Percentiles rank a stretch among this genome's conserved stretches.
phyloP scores from a whole-genome alignment of 2,329 filamentous ascomycete species.

The Remersonia thermophila region DNA sequence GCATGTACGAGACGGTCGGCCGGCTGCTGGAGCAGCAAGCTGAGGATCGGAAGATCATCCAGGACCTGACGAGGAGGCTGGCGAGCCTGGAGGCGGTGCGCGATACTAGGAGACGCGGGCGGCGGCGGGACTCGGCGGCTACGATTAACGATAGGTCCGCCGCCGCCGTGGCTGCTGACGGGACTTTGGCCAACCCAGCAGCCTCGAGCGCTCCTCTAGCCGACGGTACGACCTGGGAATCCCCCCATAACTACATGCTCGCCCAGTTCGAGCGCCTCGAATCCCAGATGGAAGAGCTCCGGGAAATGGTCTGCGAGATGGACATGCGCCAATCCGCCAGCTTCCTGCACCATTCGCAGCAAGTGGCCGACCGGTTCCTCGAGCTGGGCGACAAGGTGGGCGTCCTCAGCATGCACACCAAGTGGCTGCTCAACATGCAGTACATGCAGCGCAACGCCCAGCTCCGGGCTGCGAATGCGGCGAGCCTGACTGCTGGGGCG shows the following conservation, averaged over 20 bases:
- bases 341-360: slow-evolving; percentile 49
- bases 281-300: slow-evolving; percentile 43
- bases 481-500: not conserved
- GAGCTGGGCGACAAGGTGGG: slow-evolving; percentile 46
- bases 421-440: slow-evolving; percentile 41
- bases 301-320: slow-evolving; percentile 43
- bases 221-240: slow-evolving; percentile 24
- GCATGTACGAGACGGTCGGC: slow-evolving; percentile 40
- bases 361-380: slow-evolving; percentile 49
- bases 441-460: slow-evolving; percentile 13
- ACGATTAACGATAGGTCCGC: slow-evolving; percentile 16
- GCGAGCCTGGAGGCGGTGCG: slow-evolving; percentile 25
- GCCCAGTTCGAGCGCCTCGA: slow-evolving; percentile 40
- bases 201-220: not conserved
- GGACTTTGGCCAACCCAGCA: not conserved
- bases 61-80: slow-evolving; percentile 24
- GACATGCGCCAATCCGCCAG: slow-evolving; percentile 49
- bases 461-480: slow-evolving; percentile 6
- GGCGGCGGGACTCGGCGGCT: slow-evolving; percentile 12
- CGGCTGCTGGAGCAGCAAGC: slow-evolving; percentile 35
- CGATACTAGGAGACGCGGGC: slow-evolving; percentile 21
- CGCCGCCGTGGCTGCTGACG: no score
- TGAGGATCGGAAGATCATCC: slow-evolving; percentile 29
- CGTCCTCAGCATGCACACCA: slow-evolving; percentile 46
- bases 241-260: slow-evolving; percentile 30